These are phyloP conservation scores for Acanthamoeba lenticulata DNA, from an alignment of 208 protist species.

Conservation along the genomic window DNA sequence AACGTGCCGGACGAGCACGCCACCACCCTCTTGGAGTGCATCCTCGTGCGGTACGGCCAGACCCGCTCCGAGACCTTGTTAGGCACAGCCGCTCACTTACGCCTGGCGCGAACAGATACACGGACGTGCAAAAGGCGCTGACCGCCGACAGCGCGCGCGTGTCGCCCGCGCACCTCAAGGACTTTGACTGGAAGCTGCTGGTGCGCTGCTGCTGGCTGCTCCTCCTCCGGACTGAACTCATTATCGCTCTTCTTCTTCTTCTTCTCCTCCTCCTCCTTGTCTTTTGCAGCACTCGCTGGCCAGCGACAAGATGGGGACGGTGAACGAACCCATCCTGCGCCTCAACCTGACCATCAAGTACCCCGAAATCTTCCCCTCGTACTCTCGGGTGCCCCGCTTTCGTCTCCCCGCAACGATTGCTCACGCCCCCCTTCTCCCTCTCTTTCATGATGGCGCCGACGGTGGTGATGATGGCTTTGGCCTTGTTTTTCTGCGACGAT, in stretches of 20 bases:
- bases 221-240: not conserved
- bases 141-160: not conserved
- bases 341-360: slow-evolving; percentile 21
- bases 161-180: not conserved
- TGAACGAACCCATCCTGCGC: slow-evolving; percentile 21
- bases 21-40: not conserved
- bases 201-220: too few relatives aligned
- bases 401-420: not conserved
- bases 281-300: not conserved
- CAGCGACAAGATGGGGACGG: slow-evolving; percentile 9
- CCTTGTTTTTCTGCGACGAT: too few relatives aligned
- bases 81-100: not conserved
- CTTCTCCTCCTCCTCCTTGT: not conserved
- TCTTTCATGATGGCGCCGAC: not conserved
- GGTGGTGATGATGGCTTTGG: too few relatives aligned
- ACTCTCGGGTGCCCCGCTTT: not conserved
- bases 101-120: not conserved
- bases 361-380: not conserved
- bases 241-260: not conserved
- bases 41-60: not conserved
- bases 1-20: not conserved
- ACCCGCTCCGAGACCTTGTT: not conserved
- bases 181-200: slow-evolving; percentile 36
- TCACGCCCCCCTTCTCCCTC: not conserved
- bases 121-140: not conserved